Evolutionary conservation across 441 rosid genomes (phyloP), one percentile per base, ranked within the genome.

Genomic region (Adansonia rubrostipa): DNA sequence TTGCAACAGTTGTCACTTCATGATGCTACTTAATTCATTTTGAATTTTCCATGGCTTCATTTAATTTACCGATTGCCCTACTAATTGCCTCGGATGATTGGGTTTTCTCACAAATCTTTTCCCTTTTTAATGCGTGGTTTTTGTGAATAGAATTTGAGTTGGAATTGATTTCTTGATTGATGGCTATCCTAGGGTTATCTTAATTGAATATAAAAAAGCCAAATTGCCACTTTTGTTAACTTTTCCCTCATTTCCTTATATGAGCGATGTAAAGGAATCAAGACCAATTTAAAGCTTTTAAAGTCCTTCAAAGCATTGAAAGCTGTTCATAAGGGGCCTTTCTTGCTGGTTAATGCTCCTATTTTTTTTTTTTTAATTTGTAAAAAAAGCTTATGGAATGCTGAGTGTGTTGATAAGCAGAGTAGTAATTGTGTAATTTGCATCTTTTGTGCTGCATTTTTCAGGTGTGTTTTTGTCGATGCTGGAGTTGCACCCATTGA

Each of bases 381-480:
- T 51, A n/a, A 3, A 42, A 53, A 1, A 48, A 28, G 47, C 36
- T 33, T 36, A 6, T 70, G 8, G 24, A 53, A 72, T n/a, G 9
- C 19, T 40, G 54, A 72, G n/a, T 15, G 63, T 54, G 33, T 58
- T 42, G 76, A 72, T 40, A 51, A 63, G 45, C 14, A 45, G 19
- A 74, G 44, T 61, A 56, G n/a, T 62, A 44, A 71, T 57, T 74
- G 57, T 54, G 33, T 48, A 20, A 51, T 9, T 60, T 62, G 45
- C 56, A 44, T 60, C 70, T 72, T 74, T 81, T 19, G 51, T 84
- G 48, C 68, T 64, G 73, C 68, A 15, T 63, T 84, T 71, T 87
- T 72, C 88, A 94, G 99, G 85, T 93, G 98, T 86, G 98, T 96
- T 66, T 96, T 93, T 86, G 98, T 96, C 75, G 98, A 96, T 82